A percentile compares a stretch with the other conserved stretches of the same genome.
Evolutionary conservation across 2,329 filamentous ascomycete species (phyloP).

Genomic region (Teratosphaeria gauchensis): DNA sequence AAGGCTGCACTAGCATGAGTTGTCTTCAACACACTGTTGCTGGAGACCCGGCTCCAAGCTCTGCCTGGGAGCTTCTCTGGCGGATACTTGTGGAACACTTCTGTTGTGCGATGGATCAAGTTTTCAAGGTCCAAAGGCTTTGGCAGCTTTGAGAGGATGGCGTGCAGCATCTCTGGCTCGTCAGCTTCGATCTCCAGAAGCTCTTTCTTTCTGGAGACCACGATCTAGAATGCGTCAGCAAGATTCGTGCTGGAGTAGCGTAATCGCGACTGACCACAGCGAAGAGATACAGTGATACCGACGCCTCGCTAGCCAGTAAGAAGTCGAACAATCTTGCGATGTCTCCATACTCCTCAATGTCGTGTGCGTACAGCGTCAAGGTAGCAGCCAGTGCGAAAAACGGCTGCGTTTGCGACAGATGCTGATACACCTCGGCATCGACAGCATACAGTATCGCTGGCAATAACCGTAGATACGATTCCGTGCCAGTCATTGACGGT

Average conservation of each 20-base stretch:
- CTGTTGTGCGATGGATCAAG: conserved; percentile 57
- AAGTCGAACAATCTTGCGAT: conserved; percentile 91
- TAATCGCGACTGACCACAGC: conserved; percentile 42
- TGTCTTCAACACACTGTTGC: conserved; percentile 76
- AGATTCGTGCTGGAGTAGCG: conserved; percentile 1
- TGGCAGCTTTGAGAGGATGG: conserved; percentile 77
- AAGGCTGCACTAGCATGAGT: conserved; percentile 46
- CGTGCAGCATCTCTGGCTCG: conserved; percentile 88
- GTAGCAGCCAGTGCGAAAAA: conserved; percentile 92
- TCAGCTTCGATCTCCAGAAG: conserved; percentile 74
- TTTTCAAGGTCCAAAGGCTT: conserved; percentile 69
- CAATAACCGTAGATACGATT: conserved; percentile 78
- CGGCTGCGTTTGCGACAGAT: conserved; percentile 52
- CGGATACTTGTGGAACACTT: conserved; percentile 56
- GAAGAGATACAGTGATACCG: conserved; percentile 84
- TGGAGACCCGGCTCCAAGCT: conserved; percentile 63
- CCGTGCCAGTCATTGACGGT: conserved; percentile 68
- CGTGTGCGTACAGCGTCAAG: conserved; percentile 91
- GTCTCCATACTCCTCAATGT: conserved; percentile 79
- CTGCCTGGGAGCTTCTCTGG: conserved; percentile 56
- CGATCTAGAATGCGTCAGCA: conserved; percentile 44
- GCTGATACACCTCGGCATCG: conserved; percentile 61
- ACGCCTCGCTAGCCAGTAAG: conserved; percentile 75
- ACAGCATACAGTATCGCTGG: conserved; percentile 67
- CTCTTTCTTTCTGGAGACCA: conserved; percentile 69